These are phyloP conservation scores for Gliomastix tumulicola DNA, from an alignment of 2,329 filamentous ascomycete genomes.

Conservation along the genomic window DNA sequence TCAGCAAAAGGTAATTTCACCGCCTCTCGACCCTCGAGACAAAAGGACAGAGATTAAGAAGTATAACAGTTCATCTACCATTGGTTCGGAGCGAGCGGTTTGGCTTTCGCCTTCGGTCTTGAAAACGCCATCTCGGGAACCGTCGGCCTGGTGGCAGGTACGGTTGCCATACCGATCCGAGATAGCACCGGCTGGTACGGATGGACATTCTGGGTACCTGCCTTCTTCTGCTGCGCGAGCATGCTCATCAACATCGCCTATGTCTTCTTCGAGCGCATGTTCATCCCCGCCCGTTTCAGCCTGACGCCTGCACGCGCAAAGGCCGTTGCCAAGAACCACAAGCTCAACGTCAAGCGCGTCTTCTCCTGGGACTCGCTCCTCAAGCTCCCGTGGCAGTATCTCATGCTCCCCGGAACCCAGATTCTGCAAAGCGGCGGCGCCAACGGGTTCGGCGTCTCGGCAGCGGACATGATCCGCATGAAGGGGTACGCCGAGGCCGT, in stretches of 20 bases:
- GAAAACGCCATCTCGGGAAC: conserved; percentile 12
- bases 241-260: conserved; percentile 12
- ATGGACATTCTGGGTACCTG: conserved; percentile 14
- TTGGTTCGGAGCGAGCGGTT: conserved; percentile 13
- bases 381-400: conserved; percentile 10
- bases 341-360: conserved; percentile 4
- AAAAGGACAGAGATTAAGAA: no score
- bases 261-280: conserved; percentile 10
- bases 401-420: conserved; percentile 14
- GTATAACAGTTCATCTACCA: conserved; percentile 15
- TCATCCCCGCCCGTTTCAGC: conserved; percentile 5
- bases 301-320: conserved; percentile 8
- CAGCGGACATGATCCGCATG: conserved; percentile 14
- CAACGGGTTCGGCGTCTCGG: conserved; percentile 9
- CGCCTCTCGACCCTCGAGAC: no score
- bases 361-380: conserved; percentile 11
- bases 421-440: conserved; percentile 12
- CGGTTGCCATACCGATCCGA: conserved; percentile 13
- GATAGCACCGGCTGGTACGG: conserved; percentile 13
- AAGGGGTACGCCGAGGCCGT: conserved; percentile 13
- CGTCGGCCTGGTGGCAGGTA: conserved; percentile 12
- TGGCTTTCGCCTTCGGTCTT: conserved; percentile 14
- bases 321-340: conserved; percentile 5
- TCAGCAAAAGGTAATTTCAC: conserved; percentile 10
- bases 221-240: conserved; percentile 10